Evolutionary conservation across 78 protist species (phyloP).

Genomic region (Pigoraptor vietnamica): DNA sequence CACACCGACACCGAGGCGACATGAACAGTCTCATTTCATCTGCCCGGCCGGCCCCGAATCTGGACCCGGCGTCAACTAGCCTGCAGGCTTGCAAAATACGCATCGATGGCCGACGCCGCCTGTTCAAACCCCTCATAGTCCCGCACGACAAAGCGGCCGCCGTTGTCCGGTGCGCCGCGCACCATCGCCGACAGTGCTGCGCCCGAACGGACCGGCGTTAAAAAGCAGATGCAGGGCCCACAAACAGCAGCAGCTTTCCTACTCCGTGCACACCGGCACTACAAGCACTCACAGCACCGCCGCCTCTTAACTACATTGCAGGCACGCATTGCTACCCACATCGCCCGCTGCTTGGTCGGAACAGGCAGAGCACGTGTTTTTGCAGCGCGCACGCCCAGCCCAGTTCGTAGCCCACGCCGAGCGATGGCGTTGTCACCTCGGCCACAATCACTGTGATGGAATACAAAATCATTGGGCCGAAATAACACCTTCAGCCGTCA

Average conservation of each 20-base stretch:
- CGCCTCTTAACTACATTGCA: no score
- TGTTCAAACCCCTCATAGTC: neutral
- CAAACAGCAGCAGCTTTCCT: neutral
- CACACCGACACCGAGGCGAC: no score
- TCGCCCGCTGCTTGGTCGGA: neutral
- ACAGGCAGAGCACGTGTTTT: neutral
- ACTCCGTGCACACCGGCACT: no score
- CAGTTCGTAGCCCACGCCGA: neutral
- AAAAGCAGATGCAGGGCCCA: no score
- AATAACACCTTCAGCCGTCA: neutral
- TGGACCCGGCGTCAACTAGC: no score
- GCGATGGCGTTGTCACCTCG: neutral
- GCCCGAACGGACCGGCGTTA: neutral
- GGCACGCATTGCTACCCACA: neutral
- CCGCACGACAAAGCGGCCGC: neutral
- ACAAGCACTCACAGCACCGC: no score
- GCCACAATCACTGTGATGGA: neutral
- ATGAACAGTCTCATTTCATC: no score
- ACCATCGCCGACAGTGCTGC: neutral
- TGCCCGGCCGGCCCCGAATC: no score
- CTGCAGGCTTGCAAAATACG: neutral
- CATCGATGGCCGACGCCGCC: neutral
- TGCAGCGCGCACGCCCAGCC: neutral
- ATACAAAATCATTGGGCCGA: neutral
- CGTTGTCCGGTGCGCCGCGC: neutral